Percentiles rank a stretch among this genome's conserved stretches.
Conservation (phyloP, 257 asterid species). For the Lithospermum erythrorhizon region DNA sequence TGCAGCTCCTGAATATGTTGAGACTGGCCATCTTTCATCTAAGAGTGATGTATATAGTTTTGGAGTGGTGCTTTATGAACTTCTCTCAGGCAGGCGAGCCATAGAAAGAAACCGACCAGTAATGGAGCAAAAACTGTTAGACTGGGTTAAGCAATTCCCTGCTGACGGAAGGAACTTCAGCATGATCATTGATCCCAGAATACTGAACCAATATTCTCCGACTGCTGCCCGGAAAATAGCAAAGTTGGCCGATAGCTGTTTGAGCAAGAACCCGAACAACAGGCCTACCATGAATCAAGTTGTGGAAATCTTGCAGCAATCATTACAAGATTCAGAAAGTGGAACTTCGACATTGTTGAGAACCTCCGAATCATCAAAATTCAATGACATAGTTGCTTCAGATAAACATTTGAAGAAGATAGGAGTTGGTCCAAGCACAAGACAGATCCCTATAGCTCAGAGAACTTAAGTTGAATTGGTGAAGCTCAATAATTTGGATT, state of each 20-base stretch:
- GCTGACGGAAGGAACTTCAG: conserved; percentile 46
- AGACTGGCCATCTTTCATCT: no score
- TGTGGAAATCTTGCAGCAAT: conserved; percentile 60
- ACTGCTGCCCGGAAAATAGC: conserved; percentile 61
- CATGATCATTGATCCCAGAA: conserved; percentile 70
- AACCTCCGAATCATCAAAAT: no score
- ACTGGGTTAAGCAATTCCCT: conserved; percentile 19
- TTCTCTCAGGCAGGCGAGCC: conserved; percentile 71
- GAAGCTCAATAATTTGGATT: no score
- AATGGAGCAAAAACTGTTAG: conserved; percentile 58
- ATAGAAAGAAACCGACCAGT: conserved; percentile 57
- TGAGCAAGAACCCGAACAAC: conserved; percentile 25
- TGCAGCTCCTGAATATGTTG: no score
- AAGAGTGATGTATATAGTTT: no score
- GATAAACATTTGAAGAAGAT: no score
- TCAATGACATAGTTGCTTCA: no score
- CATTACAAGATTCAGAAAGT: conserved; percentile 48
- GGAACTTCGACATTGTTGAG: conserved; percentile 9
- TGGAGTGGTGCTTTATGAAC: conserved; percentile 60
- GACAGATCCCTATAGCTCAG: no score
- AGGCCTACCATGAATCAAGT: conserved; percentile 36
- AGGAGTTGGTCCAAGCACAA: no score
- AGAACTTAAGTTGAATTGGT: no score
- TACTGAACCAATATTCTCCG: conserved; percentile 46
- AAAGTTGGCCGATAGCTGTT: conserved; percentile 67